A percentile compares a stretch with the other conserved stretches of the same genome.
phyloP scores from a whole-genome alignment of 495 filamentous ascomycete species.

The Amphirosellinia nigrospora region DNA sequence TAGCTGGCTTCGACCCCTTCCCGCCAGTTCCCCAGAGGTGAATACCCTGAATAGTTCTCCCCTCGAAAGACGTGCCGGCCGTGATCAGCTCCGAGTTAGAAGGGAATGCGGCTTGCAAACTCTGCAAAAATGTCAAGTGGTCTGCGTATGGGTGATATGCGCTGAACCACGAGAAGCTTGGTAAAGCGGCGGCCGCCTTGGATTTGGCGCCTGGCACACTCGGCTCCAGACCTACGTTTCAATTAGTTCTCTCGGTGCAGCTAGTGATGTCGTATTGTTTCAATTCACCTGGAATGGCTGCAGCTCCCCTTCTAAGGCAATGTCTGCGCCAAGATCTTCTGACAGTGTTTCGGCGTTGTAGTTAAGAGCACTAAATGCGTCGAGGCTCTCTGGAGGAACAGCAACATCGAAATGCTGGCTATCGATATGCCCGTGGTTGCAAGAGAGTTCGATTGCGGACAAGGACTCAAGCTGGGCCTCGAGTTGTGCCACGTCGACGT shows the following conservation, averaged over 20 bases:
- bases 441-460: conserved; percentile 41
- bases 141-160: conserved; percentile 63
- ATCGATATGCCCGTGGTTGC: conserved; percentile 37
- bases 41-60: conserved; percentile 61
- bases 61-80: conserved; percentile 58
- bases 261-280: not conserved
- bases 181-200: conserved; percentile 34
- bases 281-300: conserved; percentile 35
- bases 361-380: conserved; percentile 46
- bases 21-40: conserved; percentile 64
- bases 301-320: conserved; percentile 48
- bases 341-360: conserved; percentile 48
- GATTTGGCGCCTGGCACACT: not conserved
- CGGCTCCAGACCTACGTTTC: conserved; percentile 10
- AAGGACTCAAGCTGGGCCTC: conserved; percentile 41
- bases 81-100: conserved; percentile 60
- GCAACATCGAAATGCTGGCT: conserved; percentile 47
- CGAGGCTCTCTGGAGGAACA: conserved; percentile 48
- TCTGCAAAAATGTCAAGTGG: conserved; percentile 59
- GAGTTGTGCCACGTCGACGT: conserved; percentile 32
- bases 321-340: conserved; percentile 54
- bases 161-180: conserved; percentile 58
- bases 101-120: conserved; percentile 57
- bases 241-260: conserved; percentile 6
- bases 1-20: conserved; percentile 61